Evolutionary conservation across 23 red algal genomes (phyloP).

Genomic region (Pyropia yezoensis): DNA sequence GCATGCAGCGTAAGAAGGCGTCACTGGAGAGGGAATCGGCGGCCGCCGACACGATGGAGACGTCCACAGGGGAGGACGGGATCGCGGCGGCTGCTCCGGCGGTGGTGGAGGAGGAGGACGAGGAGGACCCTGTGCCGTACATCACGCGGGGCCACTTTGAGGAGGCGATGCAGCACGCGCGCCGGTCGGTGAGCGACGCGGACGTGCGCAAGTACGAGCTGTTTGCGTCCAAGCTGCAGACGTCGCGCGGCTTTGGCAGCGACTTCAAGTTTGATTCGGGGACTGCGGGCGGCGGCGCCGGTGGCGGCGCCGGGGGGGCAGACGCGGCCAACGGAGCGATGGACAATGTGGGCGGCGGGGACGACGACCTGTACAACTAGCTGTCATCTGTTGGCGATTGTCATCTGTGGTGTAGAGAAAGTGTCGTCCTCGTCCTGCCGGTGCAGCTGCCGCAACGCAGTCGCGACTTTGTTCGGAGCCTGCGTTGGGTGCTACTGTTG

Average conservation of each 20-base stretch:
- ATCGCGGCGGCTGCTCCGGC: conserved; percentile 30
- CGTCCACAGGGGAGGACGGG: conserved; percentile 1
- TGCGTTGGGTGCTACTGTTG: no score
- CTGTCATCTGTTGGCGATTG: no score
- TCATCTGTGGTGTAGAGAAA: no score
- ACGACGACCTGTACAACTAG: no score
- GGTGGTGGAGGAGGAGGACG: conserved; percentile 55
- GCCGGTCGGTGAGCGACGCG: conserved; percentile 90
- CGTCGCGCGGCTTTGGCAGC: conserved; percentile 87
- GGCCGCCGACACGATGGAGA: conserved; percentile 76
- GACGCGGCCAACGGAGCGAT: no score
- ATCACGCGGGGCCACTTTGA: conserved; percentile 95
- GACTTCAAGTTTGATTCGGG: conserved; percentile 90
- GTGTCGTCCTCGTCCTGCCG: no score
- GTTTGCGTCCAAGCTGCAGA: conserved; percentile 89
- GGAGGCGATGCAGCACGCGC: conserved; percentile 90
- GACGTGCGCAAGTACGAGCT: conserved; percentile 98
- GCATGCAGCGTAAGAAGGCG: conserved; percentile 67
- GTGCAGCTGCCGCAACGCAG: no score
- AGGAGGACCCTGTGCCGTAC: conserved; percentile 79
- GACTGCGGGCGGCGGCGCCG: no score
- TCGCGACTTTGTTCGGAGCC: no score
- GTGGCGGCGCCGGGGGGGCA: no score
- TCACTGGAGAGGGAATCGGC: conserved; percentile 11
- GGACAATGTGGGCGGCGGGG: no score